Percentiles rank a stretch among this genome's conserved stretches.
phyloP scores from a whole-genome alignment of 139 green algal species.

The Asterochloris sp. region DNA sequence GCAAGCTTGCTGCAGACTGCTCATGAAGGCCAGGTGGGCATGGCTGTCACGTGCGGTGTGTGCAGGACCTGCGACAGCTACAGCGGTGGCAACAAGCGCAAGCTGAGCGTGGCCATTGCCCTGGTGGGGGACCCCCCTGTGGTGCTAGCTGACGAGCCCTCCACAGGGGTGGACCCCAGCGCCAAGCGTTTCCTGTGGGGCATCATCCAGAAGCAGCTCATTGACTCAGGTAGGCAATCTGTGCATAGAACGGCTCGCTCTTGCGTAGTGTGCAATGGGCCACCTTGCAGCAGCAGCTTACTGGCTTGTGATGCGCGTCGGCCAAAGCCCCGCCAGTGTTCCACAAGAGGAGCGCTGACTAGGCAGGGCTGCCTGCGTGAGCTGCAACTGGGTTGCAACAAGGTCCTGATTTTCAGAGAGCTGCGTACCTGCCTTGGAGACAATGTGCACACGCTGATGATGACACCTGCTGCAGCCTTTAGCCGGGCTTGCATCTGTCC shows the following conservation, averaged over 20 bases:
- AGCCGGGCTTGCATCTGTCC: no score
- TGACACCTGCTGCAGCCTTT: no score
- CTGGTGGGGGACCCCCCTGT: conserved; percentile 65
- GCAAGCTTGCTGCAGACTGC: neutral
- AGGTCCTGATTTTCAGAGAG: no score
- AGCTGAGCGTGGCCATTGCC: conserved; percentile 69
- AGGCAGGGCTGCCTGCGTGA: no score
- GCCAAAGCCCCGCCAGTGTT: neutral
- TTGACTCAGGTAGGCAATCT: conserved; percentile 19
- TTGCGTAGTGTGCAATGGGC: no score
- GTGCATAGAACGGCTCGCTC: no score
- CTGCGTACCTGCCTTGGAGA: no score
- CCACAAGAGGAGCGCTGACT: no score
- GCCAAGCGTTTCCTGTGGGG: conserved; percentile 61
- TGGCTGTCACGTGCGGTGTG: neutral
- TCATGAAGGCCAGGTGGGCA: neutral
- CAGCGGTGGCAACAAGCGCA: conserved; percentile 74
- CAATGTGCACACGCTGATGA: no score
- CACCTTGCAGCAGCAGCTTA: neutral
- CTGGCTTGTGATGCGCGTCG: neutral
- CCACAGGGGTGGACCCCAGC: conserved; percentile 55
- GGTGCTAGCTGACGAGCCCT: conserved; percentile 78
- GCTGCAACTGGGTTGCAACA: no score
- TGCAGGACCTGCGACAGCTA: conserved; percentile 38
- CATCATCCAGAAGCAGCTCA: conserved; percentile 50